phyloP scores from a whole-genome alignment of 192 early-diverging fungal genomes.

The Entomortierella chlamydospora region DNA sequence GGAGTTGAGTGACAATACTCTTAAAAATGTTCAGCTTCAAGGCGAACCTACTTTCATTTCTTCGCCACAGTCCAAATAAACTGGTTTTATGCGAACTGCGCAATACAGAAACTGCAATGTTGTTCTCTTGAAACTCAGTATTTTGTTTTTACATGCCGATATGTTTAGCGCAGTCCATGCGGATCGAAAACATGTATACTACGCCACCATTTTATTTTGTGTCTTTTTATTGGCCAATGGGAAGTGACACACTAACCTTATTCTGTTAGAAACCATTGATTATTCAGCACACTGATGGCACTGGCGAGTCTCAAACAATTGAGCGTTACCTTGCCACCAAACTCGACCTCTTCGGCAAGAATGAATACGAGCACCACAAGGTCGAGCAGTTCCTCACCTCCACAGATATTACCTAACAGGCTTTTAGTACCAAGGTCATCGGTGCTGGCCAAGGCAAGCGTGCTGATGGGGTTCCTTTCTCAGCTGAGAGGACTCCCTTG shows the following conservation, averaged over 20 bases:
- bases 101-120: too few species aligned
- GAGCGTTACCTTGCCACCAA: conserved; percentile 51
- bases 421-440: conserved; percentile 25
- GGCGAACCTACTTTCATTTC: too few species aligned
- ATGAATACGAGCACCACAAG: conserved; percentile 34
- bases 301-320: conserved; percentile 40
- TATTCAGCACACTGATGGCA: conserved; percentile 17
- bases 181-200: too few species aligned
- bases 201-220: too few species aligned
- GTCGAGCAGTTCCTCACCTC: conserved; percentile 55
- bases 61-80: too few species aligned
- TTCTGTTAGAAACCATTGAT: too few species aligned
- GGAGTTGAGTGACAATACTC: conserved; percentile 14
- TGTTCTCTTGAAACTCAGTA: too few species aligned
- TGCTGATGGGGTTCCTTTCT: conserved; percentile 11
- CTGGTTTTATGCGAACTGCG: too few species aligned
- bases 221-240: too few species aligned
- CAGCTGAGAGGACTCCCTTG: conserved; percentile 12
- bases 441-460: conserved; percentile 16
- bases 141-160: too few species aligned
- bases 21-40: conserved; percentile 18
- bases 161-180: too few species aligned
- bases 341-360: conserved; percentile 29
- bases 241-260: too few species aligned
- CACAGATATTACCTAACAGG: neutral